A percentile compares a stretch with the other conserved stretches of the same genome.
phyloP scores from a whole-genome alignment of 768 basidiomycete genomes.

The Suillus americanus region DNA sequence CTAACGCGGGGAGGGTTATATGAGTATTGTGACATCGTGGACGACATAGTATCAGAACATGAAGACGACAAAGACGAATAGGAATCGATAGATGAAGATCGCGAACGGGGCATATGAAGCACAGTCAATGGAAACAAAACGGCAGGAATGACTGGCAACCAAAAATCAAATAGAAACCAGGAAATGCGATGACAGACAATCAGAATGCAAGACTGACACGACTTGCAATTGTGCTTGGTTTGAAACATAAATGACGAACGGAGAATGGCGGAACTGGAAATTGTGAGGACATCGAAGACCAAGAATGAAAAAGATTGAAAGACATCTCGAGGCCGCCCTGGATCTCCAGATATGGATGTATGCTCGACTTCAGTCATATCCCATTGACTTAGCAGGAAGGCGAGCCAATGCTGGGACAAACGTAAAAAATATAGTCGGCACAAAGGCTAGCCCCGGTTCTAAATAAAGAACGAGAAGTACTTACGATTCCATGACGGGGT shows the following conservation, averaged over 20 bases:
- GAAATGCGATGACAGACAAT: neutral
- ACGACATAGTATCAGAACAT: constrained; percentile 39
- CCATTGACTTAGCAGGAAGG: constrained; percentile 12
- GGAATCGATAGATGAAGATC: constrained; percentile 21
- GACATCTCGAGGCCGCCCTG: neutral
- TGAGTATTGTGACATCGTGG: constrained; percentile 22
- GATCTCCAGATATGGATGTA: constrained; percentile 11
- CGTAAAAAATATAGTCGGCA: constrained; percentile 18
- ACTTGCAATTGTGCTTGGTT: neutral
- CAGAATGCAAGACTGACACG: neutral
- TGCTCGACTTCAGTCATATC: constrained; percentile 13
- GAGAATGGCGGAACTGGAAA: neutral
- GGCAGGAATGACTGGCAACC: neutral
- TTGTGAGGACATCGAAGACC: neutral
- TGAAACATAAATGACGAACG: neutral
- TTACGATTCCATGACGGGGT: too few relatives aligned
- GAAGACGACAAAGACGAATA: constrained; percentile 23
- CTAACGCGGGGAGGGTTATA: constrained; percentile 42
- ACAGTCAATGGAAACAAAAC: neutral
- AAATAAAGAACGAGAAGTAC: constrained; percentile 17
- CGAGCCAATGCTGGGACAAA: constrained; percentile 12
- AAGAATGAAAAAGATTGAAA: neutral
- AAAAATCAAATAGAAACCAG: constrained; percentile 2
- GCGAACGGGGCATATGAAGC: constrained; percentile 13
- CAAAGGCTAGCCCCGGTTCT: constrained; percentile 18